Percentiles rank a stretch among this genome's conserved stretches.
phyloP scores from a whole-genome alignment of 441 rosid genomes.

The Bruguiera hainesii region DNA sequence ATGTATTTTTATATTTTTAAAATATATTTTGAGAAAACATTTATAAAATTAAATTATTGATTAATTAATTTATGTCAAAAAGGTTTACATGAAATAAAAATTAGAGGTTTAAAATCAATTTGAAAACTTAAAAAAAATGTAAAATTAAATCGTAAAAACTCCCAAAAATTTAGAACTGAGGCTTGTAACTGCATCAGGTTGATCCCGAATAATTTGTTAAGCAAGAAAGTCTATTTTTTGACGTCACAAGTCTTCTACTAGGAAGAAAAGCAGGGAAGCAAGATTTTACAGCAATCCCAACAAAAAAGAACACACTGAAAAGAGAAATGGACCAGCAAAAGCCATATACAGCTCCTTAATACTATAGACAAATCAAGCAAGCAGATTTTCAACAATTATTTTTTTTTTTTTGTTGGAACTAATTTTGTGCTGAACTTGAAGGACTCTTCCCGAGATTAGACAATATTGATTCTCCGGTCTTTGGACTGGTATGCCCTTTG shows the following conservation, averaged over 20 bases:
- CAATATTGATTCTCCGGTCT: conserved; percentile 29
- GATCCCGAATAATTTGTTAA: neutral
- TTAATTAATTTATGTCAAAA: too few species aligned
- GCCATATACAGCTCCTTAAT: neutral
- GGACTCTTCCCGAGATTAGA: conserved; percentile 63
- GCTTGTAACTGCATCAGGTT: too few species aligned
- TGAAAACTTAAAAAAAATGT: too few species aligned
- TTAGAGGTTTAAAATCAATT: too few species aligned
- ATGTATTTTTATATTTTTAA: too few species aligned
- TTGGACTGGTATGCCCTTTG: conserved; percentile 46
- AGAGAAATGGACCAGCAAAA: neutral
- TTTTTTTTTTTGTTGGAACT: conserved; percentile 25
- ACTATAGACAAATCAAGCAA: neutral
- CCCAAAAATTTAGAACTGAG: too few species aligned
- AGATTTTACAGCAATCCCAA: conserved; percentile 24
- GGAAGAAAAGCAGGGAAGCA: conserved; percentile 4
- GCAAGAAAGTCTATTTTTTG: too few species aligned
- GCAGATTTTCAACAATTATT: conserved; percentile 3
- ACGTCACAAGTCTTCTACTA: conserved; percentile 10
- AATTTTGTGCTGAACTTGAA: neutral
- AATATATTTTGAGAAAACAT: too few species aligned
- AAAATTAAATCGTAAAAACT: too few species aligned
- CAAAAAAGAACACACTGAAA: conserved; percentile 19
- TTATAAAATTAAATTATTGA: too few species aligned
- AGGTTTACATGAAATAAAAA: too few species aligned